phyloP scores from a whole-genome alignment of 495 filamentous ascomycete genomes.

The Aspergillus nanangensis region DNA sequence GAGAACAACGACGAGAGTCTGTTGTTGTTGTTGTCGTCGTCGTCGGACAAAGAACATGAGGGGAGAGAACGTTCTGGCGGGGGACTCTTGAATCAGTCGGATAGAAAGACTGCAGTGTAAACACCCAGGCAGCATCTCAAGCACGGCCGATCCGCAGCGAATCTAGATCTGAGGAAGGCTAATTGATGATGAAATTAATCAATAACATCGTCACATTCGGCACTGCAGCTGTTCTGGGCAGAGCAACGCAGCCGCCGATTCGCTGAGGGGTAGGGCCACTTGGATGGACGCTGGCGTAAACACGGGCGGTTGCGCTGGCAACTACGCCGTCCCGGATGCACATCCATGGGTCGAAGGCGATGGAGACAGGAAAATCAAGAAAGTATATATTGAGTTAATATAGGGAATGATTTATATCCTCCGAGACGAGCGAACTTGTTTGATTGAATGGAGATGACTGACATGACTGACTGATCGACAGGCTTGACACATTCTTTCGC shows the following conservation, averaged over 20 bases:
- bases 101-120: background rate
- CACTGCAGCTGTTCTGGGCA: conserved; percentile 5
- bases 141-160: background rate
- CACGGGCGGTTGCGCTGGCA: conserved; percentile 21
- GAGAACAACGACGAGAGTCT: too few species aligned
- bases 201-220: conserved; percentile 8
- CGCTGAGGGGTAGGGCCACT: background rate
- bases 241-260: conserved; percentile 1
- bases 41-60: too few species aligned
- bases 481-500: conserved; percentile 1
- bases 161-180: background rate
- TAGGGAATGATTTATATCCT: too few species aligned
- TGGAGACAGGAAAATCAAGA: background rate
- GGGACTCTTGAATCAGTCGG: too few species aligned
- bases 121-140: background rate
- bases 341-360: conserved; percentile 7
- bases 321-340: conserved; percentile 2
- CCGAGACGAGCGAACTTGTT: too few species aligned
- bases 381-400: too few species aligned
- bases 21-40: too few species aligned
- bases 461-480: too few species aligned
- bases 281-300: conserved; percentile 4
- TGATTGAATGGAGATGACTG: too few species aligned
- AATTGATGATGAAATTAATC: conserved; percentile 1
- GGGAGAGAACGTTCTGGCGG: background rate